Evolutionary conservation across 768 basidiomycete genomes (phyloP).

Genomic region (Hemileccinum rubropunctum): DNA sequence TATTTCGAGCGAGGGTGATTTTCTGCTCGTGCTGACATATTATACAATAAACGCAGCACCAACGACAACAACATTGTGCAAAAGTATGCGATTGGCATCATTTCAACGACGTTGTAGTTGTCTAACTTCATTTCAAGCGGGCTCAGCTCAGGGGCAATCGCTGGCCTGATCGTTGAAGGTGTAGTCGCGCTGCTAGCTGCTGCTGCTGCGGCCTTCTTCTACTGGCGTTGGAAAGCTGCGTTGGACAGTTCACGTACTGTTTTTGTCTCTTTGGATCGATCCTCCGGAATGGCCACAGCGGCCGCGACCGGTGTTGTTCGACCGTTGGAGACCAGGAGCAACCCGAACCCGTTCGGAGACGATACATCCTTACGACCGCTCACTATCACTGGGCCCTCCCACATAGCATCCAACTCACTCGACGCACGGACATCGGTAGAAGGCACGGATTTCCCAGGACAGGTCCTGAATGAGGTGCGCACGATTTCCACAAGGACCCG

Average conservation of each 20-base stretch:
- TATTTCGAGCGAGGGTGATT: background rate
- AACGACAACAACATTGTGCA: background rate
- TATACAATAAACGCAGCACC: too few relatives aligned
- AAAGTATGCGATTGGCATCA: conserved; percentile 10
- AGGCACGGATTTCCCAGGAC: background rate
- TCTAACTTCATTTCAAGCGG: conserved; percentile 11
- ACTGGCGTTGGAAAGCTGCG: conserved; percentile 21
- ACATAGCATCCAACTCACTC: background rate
- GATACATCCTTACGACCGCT: background rate
- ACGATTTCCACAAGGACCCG: background rate
- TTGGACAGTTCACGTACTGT: background rate
- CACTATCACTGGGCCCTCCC: background rate
- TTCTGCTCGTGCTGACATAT: background rate
- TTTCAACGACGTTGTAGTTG: background rate
- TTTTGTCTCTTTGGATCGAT: conserved; percentile 5
- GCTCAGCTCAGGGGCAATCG: conserved; percentile 22
- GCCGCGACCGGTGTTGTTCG: conserved; percentile 5
- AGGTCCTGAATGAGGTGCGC: conserved; percentile 8
- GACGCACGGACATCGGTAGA: background rate
- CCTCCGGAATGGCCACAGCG: conserved; percentile 2
- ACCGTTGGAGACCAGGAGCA: conserved; percentile 1
- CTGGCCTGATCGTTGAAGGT: conserved; percentile 18
- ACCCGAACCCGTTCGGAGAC: background rate
- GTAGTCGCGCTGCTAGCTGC: conserved; percentile 14
- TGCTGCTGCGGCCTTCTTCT: conserved; percentile 16